Percentiles rank a stretch among this genome's conserved stretches.
Conservation (phyloP, 116 monocot species). For the Papilionanthe hybrid region DNA sequence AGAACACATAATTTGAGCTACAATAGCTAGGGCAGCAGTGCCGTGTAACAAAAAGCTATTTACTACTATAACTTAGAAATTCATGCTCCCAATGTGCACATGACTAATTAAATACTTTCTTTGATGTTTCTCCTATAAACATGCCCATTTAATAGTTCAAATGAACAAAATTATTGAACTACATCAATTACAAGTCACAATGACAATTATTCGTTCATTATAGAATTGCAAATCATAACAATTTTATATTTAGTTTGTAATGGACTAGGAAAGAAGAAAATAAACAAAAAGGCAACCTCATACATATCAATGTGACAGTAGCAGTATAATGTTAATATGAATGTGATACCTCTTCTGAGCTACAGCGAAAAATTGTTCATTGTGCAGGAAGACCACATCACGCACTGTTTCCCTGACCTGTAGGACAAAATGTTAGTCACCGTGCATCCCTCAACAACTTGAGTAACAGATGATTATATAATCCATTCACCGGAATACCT, state of each 20-base stretch:
- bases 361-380: slow-evolving; percentile 72
- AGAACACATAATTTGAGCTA: too few relatives aligned
- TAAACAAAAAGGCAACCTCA: background rate
- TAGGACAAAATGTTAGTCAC: background rate
- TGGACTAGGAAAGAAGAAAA: background rate
- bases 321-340: background rate
- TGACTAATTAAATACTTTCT: background rate
- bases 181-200: background rate
- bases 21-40: too few relatives aligned
- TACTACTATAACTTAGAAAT: background rate
- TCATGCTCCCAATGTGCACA: background rate
- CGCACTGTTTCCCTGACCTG: slow-evolving; percentile 92
- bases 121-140: background rate
- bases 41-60: background rate
- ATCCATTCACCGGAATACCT: background rate
- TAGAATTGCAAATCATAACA: background rate
- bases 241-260: background rate
- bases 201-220: background rate
- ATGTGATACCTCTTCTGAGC: slow-evolving; percentile 77
- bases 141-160: too few relatives aligned
- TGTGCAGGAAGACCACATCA: slow-evolving; percentile 80
- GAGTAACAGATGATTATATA: background rate
- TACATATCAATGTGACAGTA: background rate
- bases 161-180: background rate
- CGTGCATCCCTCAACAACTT: background rate